Conservation (phyloP, 2,329 filamentous ascomycete species). For the Botrytis byssoidea region DNA sequence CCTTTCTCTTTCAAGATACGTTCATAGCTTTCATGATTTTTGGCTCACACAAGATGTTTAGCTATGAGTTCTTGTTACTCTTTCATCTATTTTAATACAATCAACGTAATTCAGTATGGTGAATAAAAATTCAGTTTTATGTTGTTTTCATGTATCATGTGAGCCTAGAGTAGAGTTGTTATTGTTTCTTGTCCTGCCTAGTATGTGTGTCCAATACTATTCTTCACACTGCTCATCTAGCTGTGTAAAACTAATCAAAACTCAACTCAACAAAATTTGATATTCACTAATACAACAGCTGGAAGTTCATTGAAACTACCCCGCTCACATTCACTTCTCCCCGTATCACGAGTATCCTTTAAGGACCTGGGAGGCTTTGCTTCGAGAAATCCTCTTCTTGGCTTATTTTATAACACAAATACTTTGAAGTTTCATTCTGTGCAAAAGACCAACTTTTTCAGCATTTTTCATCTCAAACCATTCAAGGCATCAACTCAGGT, state of each 20-base stretch:
- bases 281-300: not conserved
- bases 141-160: not conserved
- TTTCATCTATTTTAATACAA: not conserved
- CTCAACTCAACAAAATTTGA: not conserved
- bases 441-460: not conserved
- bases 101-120: not conserved
- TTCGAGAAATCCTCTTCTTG: not conserved
- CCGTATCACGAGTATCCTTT: not conserved
- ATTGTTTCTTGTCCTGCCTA: not conserved
- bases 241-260: not conserved
- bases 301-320: not conserved
- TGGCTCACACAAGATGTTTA: not conserved
- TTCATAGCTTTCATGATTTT: not conserved
- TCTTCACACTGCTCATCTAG: not conserved
- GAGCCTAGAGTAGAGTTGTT: not conserved
- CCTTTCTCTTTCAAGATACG: not conserved
- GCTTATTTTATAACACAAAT: not conserved
- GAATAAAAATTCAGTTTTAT: not conserved
- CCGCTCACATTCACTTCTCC: not conserved
- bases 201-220: not conserved
- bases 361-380: not conserved
- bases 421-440: not conserved
- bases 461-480: not conserved
- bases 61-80: not conserved
- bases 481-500: not conserved